Base-by-base conservation (phyloP, 306 rosid genomes). In the Sophora flavescens region DNA sequence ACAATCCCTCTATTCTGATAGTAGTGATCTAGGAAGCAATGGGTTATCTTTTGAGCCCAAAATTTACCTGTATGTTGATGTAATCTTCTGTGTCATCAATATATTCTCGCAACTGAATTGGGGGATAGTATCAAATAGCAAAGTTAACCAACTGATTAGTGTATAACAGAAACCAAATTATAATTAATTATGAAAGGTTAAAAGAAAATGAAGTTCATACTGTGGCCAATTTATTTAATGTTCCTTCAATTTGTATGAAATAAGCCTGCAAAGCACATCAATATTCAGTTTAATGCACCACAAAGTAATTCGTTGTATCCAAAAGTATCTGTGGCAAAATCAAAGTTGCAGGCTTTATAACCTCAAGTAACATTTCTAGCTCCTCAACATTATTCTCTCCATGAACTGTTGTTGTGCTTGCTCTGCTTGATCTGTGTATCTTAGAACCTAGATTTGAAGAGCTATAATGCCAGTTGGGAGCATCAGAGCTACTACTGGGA, bases 311-410 rank as follows among this genome's bases (percentile, higher is more conserved):
- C 72, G 67, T 54, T 58, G 28, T 61, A 60, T 6, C 61, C 16
- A 16, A 26, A 2, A 73, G 18, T 58, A 50, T 48, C 28, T 53
- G 17, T 16, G 48, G 7, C 62, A 69, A 36, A 61, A 35, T 50
- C 18, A 65, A 51, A 73, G 65, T 14, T 28, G 3, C 56, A 64
- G 33, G 45, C 3, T 59, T 38, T 11, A 51, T 77, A 44, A 92
- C 97, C 97, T 92, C 97, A 3, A 92, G 90, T 77, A 92, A 71
- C 97, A 92, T 92, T 75, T 89, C 97, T 35, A 92, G 96, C 82
- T 92, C 97, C 70, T 90, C 97, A 59, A 92, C 82, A 60, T 89
- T 88, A 80, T 84, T 85, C 72, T 88, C 97, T 30, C 17, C 87
- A 9, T 79, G 86, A 75, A 68, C 15, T 74, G 88, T 84, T 28